A percentile compares a stretch with the other conserved stretches of the same genome.
Conservation (phyloP, 2,329 filamentous ascomycete species). For the Fusarium succisae region DNA sequence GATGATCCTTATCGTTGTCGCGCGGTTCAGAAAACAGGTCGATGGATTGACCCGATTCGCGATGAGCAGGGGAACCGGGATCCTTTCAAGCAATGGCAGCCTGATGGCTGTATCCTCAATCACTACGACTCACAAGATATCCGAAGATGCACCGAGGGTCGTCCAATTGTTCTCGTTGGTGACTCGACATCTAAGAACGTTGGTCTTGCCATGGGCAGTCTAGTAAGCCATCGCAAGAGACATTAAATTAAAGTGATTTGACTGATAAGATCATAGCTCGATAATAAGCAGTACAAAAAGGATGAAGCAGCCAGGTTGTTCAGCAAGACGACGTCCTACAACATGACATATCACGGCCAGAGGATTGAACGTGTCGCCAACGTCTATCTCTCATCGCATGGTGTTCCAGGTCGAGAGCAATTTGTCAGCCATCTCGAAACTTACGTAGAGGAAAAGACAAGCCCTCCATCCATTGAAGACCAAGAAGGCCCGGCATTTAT, state of each 20-base stretch:
- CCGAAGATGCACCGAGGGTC: conserved; percentile 58
- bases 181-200: conserved; percentile 67
- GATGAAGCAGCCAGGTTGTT: neutral
- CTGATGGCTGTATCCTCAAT: conserved; percentile 66
- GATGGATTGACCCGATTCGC: conserved; percentile 54
- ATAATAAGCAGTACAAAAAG: neutral
- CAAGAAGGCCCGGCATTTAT: neutral
- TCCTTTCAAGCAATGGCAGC: conserved; percentile 63
- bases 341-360: conserved; percentile 3
- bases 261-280: neutral
- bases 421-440: neutral
- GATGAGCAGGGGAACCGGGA: conserved; percentile 38
- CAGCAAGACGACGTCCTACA: neutral
- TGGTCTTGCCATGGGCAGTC: conserved; percentile 59
- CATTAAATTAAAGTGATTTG: accelerated
- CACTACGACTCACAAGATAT: conserved; percentile 62
- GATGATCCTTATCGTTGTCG: conserved; percentile 63
- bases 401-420: neutral
- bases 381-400: neutral
- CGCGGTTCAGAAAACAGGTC: conserved; percentile 59
- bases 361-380: neutral
- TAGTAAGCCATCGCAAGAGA: conserved; percentile 22
- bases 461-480: neutral
- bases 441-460: neutral
- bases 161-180: conserved; percentile 65